Evolutionary conservation across 345 rosid species (phyloP), one percentile per base, ranked within the genome.

Genomic region (Melaleuca alternifolia): DNA sequence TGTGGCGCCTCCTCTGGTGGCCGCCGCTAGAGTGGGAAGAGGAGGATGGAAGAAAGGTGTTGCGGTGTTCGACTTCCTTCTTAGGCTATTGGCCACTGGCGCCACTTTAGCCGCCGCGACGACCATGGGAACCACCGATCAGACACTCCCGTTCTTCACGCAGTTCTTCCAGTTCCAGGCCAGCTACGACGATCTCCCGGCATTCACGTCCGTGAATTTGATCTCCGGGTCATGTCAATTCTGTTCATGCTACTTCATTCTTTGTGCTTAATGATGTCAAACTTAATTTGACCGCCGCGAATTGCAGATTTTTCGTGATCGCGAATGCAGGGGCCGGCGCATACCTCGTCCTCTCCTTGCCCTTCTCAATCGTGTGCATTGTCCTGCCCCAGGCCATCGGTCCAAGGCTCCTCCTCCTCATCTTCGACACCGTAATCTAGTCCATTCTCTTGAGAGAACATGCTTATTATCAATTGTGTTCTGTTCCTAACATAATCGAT

Each of bases 101-200:
- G 89, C 94, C 46, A 88, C 90, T 76, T 50, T 93, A 3, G 93
- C 92, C 33, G 94, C 95, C 10, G 76, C 92, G 46, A 50, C 88
- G 7, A 41, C 90, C 23, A 91, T 92, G 93, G 95, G 87, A 12
- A 90, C 91, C 12, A 85, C 91, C 4, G 89, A 92, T 1, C 75
- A 93, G 84, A 88, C 87, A n/a, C 93, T 94, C 82, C 93, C 96
- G 5, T 94, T 93, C 88, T 90, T 92, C 92, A 94, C 95, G 7
- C 96, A 92, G 84, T 93, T 94, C 92, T 88, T 94, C 84, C 94
- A 92, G 90, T 94, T 94, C 89, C 88, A 91, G 30, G 96, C 94
- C 53, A n/a, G 90, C 81, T 94, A 88, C 54, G 84, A 89, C 51
- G 94, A 93, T 83, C 50, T 94, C n/a, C 89, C 88, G 1, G 62